Evolutionary conservation across 176 grass and related monocot genomes (phyloP).

Genomic region (Eragrostis curvula): DNA sequence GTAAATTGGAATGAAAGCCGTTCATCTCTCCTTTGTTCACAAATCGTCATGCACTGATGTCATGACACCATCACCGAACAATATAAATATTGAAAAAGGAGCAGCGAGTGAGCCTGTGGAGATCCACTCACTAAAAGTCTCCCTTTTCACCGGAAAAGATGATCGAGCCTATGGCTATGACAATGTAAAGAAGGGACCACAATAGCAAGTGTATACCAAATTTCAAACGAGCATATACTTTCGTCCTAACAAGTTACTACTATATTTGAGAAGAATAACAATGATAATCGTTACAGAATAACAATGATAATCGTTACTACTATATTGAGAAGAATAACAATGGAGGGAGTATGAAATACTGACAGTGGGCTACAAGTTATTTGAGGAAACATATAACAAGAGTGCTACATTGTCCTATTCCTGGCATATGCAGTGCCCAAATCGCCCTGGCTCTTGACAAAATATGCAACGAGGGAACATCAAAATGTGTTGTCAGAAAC

Average conservation of each 20-base stretch:
- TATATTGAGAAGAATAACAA: too few species aligned
- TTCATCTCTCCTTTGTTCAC: background rate
- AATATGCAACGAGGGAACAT: background rate
- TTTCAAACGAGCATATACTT: background rate
- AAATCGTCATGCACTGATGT: background rate
- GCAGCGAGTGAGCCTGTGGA: background rate
- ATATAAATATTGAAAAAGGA: background rate
- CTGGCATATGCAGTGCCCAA: too few species aligned
- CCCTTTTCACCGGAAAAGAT: constrained; percentile 12
- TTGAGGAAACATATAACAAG: background rate
- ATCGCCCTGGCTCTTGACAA: too few species aligned
- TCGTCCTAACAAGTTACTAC: background rate
- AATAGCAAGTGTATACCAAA: background rate
- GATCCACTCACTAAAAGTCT: constrained; percentile 20
- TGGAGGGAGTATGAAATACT: too few species aligned
- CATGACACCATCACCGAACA: background rate
- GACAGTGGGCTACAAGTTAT: background rate
- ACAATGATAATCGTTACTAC: too few species aligned
- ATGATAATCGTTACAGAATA: too few species aligned
- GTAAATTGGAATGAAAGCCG: background rate
- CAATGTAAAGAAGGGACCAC: background rate
- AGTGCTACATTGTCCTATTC: background rate
- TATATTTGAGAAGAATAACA: background rate
- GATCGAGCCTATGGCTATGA: background rate
- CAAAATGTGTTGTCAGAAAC: background rate